phyloP scores from a whole-genome alignment of 306 rosid species.

The Casuarina glauca region DNA sequence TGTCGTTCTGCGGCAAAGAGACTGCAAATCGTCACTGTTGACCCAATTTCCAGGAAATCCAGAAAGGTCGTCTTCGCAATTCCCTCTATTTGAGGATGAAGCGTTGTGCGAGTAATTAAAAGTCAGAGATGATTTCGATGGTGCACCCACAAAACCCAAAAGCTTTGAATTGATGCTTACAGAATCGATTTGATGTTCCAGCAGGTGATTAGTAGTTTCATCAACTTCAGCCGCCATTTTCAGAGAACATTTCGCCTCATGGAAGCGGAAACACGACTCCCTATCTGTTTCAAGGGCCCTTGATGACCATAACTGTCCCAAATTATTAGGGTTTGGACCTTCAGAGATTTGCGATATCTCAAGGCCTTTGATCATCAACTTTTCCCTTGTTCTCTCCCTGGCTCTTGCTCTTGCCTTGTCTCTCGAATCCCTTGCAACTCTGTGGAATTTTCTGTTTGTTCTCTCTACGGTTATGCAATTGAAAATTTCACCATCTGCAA shows the following conservation, averaged over 20 bases:
- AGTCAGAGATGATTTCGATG: neutral
- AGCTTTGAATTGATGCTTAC: neutral
- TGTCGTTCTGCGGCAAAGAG: conserved; percentile 1
- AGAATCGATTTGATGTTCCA: neutral
- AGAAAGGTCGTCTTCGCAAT: conserved; percentile 28
- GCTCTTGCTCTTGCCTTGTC: conserved; percentile 54
- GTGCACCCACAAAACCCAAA: neutral
- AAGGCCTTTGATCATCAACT: conserved; percentile 18
- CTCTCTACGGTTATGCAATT: conserved; percentile 3
- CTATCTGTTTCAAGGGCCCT: neutral
- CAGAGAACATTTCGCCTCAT: neutral
- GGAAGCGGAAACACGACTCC: neutral
- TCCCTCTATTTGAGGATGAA: conserved; percentile 5
- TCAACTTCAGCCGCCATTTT: conserved; percentile 8
- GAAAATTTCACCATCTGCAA: neutral
- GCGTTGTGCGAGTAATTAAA: neutral
- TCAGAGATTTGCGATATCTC: neutral
- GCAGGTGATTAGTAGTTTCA: conserved; percentile 1
- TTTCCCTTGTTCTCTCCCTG: conserved; percentile 51
- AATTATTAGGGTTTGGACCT: conserved; percentile 3
- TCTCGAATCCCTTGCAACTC: conserved; percentile 47
- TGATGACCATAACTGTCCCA: conserved; percentile 3
- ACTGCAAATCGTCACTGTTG: conserved; percentile 1
- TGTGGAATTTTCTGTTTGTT: conserved; percentile 11
- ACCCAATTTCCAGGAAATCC: conserved; percentile 35